Conservation (phyloP, 2,329 filamentous ascomycete species). For the Pseudocercospora musae region DNA sequence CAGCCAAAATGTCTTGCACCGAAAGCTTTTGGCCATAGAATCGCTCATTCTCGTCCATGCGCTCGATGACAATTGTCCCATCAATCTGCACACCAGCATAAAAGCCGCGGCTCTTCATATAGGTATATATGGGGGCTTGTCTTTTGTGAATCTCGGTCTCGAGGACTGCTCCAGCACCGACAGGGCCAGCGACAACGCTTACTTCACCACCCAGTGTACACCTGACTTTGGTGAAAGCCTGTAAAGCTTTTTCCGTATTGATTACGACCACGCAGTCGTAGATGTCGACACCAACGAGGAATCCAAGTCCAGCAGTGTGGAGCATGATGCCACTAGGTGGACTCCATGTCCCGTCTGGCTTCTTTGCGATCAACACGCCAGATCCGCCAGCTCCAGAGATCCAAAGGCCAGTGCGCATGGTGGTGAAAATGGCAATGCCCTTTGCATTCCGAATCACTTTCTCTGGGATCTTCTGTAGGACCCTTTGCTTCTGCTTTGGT, state of each 20-base stretch:
- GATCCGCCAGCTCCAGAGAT: constrained; percentile 87
- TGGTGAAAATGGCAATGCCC: constrained; percentile 89
- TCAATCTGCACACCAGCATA: constrained; percentile 86
- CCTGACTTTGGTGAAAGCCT: constrained; percentile 75
- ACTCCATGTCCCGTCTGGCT: constrained; percentile 85
- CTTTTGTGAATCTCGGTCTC: constrained; percentile 67
- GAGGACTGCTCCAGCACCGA: constrained; percentile 70
- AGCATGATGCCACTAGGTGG: constrained; percentile 87
- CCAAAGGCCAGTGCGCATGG: constrained; percentile 91
- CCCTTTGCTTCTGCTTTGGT: constrained; percentile 59
- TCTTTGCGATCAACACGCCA: constrained; percentile 78
- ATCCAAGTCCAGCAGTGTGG: constrained; percentile 84
- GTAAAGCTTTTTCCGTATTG: constrained; percentile 78
- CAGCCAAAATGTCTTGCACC: constrained; percentile 61
- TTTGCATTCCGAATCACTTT: constrained; percentile 83
- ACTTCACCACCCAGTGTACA: constrained; percentile 81
- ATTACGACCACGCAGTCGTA: constrained; percentile 95
- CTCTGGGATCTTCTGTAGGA: constrained; percentile 79
- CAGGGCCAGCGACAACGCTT: constrained; percentile 70
- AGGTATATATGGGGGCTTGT: constrained; percentile 72
- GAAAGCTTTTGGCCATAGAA: constrained; percentile 71
- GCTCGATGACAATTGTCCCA: constrained; percentile 80
- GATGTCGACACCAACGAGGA: constrained; percentile 87
- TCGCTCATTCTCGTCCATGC: constrained; percentile 80
- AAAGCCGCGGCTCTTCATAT: constrained; percentile 84